Percentiles rank a stretch among this genome's conserved stretches.
Conservation (phyloP, 352 stramenopile genomes). For the Phytophthora niederhauseri region DNA sequence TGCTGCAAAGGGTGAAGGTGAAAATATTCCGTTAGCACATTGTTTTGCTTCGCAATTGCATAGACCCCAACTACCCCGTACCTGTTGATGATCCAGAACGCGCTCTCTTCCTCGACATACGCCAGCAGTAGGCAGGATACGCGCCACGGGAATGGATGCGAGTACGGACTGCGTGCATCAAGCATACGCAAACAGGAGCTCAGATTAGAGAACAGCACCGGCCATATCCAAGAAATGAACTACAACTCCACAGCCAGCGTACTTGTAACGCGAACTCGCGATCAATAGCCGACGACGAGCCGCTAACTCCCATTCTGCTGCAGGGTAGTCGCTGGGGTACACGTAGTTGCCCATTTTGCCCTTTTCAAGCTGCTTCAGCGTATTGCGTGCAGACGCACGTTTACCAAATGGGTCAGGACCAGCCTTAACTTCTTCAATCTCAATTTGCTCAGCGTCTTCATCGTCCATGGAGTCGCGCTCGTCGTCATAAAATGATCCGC, state of each 20-base stretch:
- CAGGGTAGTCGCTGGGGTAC: constrained; percentile 66
- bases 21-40: background rate
- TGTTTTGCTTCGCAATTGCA: background rate
- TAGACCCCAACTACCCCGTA: constrained; percentile 21
- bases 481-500: constrained; percentile 40
- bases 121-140: constrained; percentile 70
- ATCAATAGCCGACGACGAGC: constrained; percentile 69
- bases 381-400: constrained; percentile 22
- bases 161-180: constrained; percentile 56
- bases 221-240: background rate
- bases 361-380: constrained; percentile 66
- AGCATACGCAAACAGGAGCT: background rate
- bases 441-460: background rate
- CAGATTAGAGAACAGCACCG: background rate
- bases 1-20: constrained; percentile 28
- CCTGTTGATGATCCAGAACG: constrained; percentile 88
- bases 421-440: background rate
- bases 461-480: background rate
- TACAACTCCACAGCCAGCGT: constrained; percentile 9
- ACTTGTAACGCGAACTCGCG: constrained; percentile 77
- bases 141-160: constrained; percentile 75
- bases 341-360: constrained; percentile 66
- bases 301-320: constrained; percentile 61
- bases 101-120: constrained; percentile 80
- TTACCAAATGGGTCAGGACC: background rate